Base-by-base conservation (phyloP, 768 basidiomycete species). In the Tricholoma saponaceum region DNA sequence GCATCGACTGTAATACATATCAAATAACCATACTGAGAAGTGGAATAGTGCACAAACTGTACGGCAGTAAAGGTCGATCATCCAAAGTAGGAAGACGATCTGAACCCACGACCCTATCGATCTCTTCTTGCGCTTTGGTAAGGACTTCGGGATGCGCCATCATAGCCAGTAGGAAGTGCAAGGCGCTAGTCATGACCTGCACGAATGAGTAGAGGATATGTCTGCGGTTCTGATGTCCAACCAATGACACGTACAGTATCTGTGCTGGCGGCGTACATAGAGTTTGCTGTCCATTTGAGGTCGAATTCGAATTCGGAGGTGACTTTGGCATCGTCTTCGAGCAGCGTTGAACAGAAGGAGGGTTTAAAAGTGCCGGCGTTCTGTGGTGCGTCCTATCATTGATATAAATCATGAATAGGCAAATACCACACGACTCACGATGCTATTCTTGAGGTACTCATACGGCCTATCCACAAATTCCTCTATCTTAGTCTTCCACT, bases 261-360 rank as follows among this genome's bases (percentile, higher is more conserved):
- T 35, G 81, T 75, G 62, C 85, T 85, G 14, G 80, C 83, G 5
- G 78, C 73, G 66, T 87, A 90, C 86, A 91, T 89, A 28, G 88
- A 90, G 67, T 90, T 90, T n/a, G 90, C 89, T 1, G 86, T 83
- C 87, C 88, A 89, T 58, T 87, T 85, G 47, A 90, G 74, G 62
- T 91, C 89, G 59, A 83, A 84, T 63, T 88, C 85, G 46, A 79
- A 80, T 57, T 78, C 65, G 5, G 76, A 68, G 30, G 68, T 70
- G 37, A 69, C 57, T 50, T 72, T 74, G 60, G 71, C 60, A 49
- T 75, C 68, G 39, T 81, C 79, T 47, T 85, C 83, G 13, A 90
- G 73, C 18, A 89, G 72, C 8, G 80, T 84, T 1, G 80, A 79
- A 55, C 75, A 77, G 66, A 79, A 79, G 9, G 74, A 77, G 6